phyloP scores from a whole-genome alignment of 129 eudicot genomes.

The Flaveria bidentis region DNA sequence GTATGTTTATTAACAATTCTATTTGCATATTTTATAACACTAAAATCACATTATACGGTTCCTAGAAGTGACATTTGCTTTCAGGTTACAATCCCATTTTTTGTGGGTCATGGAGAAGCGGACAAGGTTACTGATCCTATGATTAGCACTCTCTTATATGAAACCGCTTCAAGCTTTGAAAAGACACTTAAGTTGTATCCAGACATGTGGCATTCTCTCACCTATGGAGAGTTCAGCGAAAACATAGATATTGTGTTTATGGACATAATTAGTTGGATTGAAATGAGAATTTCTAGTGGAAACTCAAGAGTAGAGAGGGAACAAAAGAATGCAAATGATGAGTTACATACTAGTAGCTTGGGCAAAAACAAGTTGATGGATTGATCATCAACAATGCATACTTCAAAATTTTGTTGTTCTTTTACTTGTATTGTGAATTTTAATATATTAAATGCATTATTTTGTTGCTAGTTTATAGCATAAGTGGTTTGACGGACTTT shows the following conservation, averaged over 20 bases:
- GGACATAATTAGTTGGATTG: conserved; percentile 53
- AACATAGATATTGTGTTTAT: conserved; percentile 55
- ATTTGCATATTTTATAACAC: too few species aligned
- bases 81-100: conserved; percentile 64
- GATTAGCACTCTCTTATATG: conserved; percentile 60
- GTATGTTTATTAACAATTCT: conserved; percentile 14
- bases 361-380: neutral
- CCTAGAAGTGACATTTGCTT: too few species aligned
- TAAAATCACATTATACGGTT: too few species aligned
- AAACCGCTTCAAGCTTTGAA: conserved; percentile 56
- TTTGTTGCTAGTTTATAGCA: too few species aligned
- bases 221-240: conserved; percentile 74
- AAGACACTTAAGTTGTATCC: conserved; percentile 80
- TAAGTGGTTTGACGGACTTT: too few species aligned
- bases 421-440: too few species aligned
- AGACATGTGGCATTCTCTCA: conserved; percentile 91
- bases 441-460: too few species aligned
- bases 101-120: conserved; percentile 71
- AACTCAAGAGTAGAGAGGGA: conserved; percentile 54
- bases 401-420: too few species aligned
- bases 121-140: conserved; percentile 84
- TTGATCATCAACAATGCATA: too few species aligned
- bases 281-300: conserved; percentile 39
- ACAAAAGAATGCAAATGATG: conserved; percentile 45
- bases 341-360: neutral